Percentiles rank a stretch among this genome's conserved stretches.
phyloP scores from a whole-genome alignment of 1,139 yeast genomes.

The Pichia sp. region DNA sequence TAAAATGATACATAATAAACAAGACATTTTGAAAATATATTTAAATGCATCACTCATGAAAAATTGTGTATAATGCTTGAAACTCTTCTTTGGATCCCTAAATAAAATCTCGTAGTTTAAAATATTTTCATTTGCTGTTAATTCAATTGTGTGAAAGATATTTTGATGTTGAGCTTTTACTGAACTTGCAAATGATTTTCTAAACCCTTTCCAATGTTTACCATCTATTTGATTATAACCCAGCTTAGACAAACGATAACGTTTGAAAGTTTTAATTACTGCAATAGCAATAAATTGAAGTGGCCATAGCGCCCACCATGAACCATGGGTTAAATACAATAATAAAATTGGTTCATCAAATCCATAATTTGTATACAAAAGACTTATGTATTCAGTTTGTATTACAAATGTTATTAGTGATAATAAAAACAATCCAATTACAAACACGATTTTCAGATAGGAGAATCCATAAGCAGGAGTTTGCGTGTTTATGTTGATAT shows the following conservation, averaged over 20 bases:
- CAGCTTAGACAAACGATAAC: conserved; percentile 30
- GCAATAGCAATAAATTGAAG: conserved; percentile 52
- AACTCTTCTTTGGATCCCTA: conserved; percentile 21
- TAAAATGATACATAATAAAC: conserved; percentile 49
- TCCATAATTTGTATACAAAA: conserved; percentile 49
- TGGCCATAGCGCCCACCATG: conserved; percentile 76
- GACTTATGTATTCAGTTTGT: conserved; percentile 78
- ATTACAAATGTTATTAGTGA: conserved; percentile 63
- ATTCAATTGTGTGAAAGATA: conserved; percentile 31
- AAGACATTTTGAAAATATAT: conserved; percentile 41
- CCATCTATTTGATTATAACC: conserved; percentile 31
- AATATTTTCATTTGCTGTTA: conserved; percentile 26
- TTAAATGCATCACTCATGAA: conserved; percentile 40
- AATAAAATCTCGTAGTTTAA: conserved; percentile 17
- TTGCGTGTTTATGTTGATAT: neutral
- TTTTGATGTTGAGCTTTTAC: conserved; percentile 36
- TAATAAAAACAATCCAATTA: conserved; percentile 49
- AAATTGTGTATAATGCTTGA: conserved; percentile 37
- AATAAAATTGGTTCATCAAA: conserved; percentile 68
- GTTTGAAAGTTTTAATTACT: conserved; percentile 36
- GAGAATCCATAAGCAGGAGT: conserved; percentile 22
- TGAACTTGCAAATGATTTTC: conserved; percentile 36
- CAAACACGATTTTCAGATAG: conserved; percentile 42
- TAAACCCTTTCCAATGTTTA: conserved; percentile 36
- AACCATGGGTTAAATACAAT: conserved; percentile 67